phyloP scores from a whole-genome alignment of 2,329 filamentous ascomycete genomes.

The Aspergillus carbonarius region DNA sequence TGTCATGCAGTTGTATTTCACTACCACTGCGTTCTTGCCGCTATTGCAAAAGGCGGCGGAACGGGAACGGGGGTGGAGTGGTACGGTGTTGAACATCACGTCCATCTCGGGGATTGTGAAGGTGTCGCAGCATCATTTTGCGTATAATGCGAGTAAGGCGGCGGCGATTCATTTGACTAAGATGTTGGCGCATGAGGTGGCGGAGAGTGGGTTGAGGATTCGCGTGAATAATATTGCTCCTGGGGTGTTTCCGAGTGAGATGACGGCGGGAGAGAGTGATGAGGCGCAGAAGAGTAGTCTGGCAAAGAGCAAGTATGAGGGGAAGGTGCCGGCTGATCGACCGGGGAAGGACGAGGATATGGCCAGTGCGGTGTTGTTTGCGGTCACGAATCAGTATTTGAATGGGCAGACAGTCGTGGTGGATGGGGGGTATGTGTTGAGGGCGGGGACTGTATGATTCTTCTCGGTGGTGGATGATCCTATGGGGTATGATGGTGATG shows the following conservation, averaged over 20 bases:
- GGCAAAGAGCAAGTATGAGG: constrained; percentile 60
- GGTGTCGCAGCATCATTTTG: constrained; percentile 69
- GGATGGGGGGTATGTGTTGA: constrained; percentile 52
- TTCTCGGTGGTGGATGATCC: background rate
- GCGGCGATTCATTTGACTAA: constrained; percentile 72
- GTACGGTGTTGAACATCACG: constrained; percentile 69
- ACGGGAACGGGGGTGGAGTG: constrained; percentile 54
- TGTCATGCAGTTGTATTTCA: constrained; percentile 73
- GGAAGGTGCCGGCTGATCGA: constrained; percentile 61
- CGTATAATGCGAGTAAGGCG: constrained; percentile 76
- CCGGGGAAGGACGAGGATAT: constrained; percentile 68
- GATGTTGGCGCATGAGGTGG: constrained; percentile 66
- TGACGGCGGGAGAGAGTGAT: constrained; percentile 61
- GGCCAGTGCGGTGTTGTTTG: constrained; percentile 60
- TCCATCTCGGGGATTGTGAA: constrained; percentile 75
- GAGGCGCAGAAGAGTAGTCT: constrained; percentile 62
- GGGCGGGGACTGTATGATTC: constrained; percentile 29
- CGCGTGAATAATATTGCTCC: constrained; percentile 68
- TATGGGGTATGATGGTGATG: no score
- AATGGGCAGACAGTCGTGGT: constrained; percentile 55
- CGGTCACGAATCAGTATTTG: constrained; percentile 53
- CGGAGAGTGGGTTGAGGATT: constrained; percentile 57
- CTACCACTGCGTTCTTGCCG: constrained; percentile 68
- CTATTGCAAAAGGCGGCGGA: constrained; percentile 69
- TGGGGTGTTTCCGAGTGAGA: constrained; percentile 68